Evolutionary conservation across 2,329 filamentous ascomycete species (phyloP).

Genomic region (Pseudofabraea citricarpa): DNA sequence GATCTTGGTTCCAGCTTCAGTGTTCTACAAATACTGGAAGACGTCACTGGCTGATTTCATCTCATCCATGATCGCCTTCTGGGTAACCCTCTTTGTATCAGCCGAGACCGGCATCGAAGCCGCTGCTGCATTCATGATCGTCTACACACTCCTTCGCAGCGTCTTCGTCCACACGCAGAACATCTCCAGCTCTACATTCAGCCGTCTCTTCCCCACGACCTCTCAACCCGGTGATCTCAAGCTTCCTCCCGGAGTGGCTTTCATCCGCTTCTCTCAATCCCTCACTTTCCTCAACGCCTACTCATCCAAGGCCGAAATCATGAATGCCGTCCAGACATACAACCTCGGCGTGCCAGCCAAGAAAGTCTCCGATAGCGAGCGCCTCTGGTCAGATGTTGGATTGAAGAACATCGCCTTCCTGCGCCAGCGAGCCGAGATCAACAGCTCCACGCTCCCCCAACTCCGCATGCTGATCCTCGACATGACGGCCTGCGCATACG

Average conservation of each 20-base stretch:
- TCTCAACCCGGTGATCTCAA: background rate
- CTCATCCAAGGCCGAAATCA: constrained; percentile 3
- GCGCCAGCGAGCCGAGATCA: constrained; percentile 1
- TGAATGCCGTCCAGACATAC: constrained; percentile 6
- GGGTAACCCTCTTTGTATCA: constrained; percentile 59
- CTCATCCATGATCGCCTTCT: constrained; percentile 58
- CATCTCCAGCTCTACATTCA: background rate
- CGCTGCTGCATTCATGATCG: constrained; percentile 10
- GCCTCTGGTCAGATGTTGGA: constrained; percentile 1
- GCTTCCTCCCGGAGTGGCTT: constrained; percentile 1
- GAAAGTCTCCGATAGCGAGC: constrained; percentile 1
- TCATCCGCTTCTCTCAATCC: constrained; percentile 5
- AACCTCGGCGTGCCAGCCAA: constrained; percentile 1
- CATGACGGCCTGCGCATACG: constrained; percentile 5
- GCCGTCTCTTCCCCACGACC: background rate
- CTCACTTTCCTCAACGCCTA: constrained; percentile 12
- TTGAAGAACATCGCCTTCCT: constrained; percentile 2
- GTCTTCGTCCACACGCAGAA: constrained; percentile 5
- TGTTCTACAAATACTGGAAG: constrained; percentile 54
- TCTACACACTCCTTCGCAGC: constrained; percentile 4
- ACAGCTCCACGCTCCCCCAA: background rate
- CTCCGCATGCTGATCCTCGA: constrained; percentile 8
- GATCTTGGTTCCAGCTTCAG: constrained; percentile 8
- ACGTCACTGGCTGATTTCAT: constrained; percentile 61
- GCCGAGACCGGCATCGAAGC: constrained; percentile 46